Conservation (phyloP, 495 filamentous ascomycete genomes). For the Xylaria nigripes region DNA sequence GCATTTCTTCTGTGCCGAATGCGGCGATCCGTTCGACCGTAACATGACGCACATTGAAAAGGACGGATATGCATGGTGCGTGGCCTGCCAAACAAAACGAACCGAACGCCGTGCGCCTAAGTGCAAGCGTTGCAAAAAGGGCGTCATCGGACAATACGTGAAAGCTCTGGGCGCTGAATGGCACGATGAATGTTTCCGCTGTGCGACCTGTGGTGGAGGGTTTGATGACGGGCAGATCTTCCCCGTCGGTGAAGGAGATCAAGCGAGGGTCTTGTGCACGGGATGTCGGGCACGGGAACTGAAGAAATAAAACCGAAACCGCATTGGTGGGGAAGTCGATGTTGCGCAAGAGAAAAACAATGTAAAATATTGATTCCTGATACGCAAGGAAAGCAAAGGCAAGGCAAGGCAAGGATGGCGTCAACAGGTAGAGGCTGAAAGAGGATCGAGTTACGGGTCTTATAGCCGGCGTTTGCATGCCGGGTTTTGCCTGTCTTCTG, state of each 20-base stretch:
- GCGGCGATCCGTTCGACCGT: conserved; percentile 85
- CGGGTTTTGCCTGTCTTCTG: neutral
- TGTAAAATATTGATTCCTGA: neutral
- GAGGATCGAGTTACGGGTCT: neutral
- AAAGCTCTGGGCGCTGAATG: conserved; percentile 84
- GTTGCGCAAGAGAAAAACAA: neutral
- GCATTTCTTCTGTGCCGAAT: conserved; percentile 99
- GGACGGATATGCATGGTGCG: conserved; percentile 98
- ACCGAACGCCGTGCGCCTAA: conserved; percentile 64
- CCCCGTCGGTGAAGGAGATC: conserved; percentile 34
- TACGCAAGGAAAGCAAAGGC: neutral
- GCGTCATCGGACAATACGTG: conserved; percentile 80
- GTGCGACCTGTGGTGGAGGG: conserved; percentile 45
- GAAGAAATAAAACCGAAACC: conserved; percentile 31
- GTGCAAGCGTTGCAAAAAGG: conserved; percentile 75
- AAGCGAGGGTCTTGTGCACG: conserved; percentile 42
- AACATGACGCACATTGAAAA: conserved; percentile 90
- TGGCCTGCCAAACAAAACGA: conserved; percentile 83
- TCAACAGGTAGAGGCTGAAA: neutral
- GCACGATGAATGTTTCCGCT: conserved; percentile 89
- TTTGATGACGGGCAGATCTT: conserved; percentile 52
- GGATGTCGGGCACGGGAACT: conserved; percentile 42
- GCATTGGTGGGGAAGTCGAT: neutral
- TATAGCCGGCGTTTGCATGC: neutral
- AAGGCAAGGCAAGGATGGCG: neutral